Evolutionary conservation across 2,329 filamentous ascomycete genomes (phyloP), one percentile per base, ranked within the genome.

Genomic region (Chaetomiaceae sp.): DNA sequence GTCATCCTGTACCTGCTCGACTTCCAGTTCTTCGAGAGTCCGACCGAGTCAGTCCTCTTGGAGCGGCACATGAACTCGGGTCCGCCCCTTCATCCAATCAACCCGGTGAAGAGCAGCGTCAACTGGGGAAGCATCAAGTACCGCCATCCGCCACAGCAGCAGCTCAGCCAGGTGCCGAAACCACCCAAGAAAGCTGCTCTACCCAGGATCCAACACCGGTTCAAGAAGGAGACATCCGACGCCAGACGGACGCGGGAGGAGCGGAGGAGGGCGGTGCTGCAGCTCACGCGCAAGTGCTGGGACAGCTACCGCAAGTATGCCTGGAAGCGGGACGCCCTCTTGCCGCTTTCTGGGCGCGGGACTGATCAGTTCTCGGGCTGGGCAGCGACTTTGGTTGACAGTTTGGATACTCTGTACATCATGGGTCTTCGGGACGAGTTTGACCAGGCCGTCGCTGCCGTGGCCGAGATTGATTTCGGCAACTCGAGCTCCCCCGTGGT

Each of bases 351-450:
- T 9, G 55, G 47, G 14, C 27, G 19, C 1, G 53, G 53, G 11
- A 46, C 38, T 7, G 57, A 62, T 29, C 56, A 56, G 8, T 63
- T 64, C 38, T 54, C 51, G 19, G 62, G 62, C 25, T 64, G 62
- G 62, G 60, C 59, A 0, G 61, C 62, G 1, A 64, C 62, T 8
- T 53, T 64, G 33, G 53, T 64, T 3, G 62, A 64, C 33, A 47
- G 61, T 6, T 64, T 79, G 44, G 79, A 81, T 57, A 78, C 77
- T 6, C 65, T 83, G 4, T 81, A 77, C 76, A 79, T 83, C 44
- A 81, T 83, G 78, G 79, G 73, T 1, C 47, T 81, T 60, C 71
- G 72, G 53, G 64, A 70, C 2, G 78, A 82, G 17, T 83, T 82
- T 57, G 70, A 75, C 22, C 69, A 75, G 44, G 78, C 78, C 15